Evolutionary conservation across 495 filamentous ascomycete species (phyloP).

Genomic region (Barbatosphaeria neglecta): DNA sequence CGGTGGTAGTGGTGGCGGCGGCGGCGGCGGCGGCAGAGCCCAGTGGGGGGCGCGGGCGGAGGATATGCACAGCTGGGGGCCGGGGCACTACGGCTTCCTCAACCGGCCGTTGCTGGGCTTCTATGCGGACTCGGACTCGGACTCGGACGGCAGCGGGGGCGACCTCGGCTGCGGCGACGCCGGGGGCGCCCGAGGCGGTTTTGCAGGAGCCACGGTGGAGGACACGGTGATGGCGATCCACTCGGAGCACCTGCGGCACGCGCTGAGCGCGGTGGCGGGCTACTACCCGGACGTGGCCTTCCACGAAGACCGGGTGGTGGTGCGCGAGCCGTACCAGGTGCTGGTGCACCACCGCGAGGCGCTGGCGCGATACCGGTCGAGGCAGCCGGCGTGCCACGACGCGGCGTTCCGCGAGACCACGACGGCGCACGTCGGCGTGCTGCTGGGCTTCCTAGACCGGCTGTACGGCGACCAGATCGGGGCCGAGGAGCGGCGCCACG

Average conservation of each 20-base stretch:
- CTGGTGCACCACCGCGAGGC: constrained; percentile 20
- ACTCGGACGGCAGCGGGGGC: neutral
- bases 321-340: constrained; percentile 23
- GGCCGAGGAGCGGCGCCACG: constrained; percentile 16
- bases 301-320: constrained; percentile 11
- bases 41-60: no score
- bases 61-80: no score
- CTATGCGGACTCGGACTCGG: neutral
- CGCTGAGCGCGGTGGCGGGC: constrained; percentile 22
- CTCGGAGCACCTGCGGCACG: constrained; percentile 24
- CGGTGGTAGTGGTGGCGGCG: neutral
- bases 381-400: constrained; percentile 19
- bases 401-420: constrained; percentile 19
- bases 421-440: constrained; percentile 24
- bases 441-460: constrained; percentile 20
- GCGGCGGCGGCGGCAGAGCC: no score
- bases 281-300: constrained; percentile 22
- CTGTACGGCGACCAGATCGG: constrained; percentile 13
- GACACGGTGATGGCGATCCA: constrained; percentile 24
- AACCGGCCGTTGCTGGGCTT: no score
- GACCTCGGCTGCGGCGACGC: neutral
- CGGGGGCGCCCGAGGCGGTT: no score
- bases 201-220: constrained; percentile 7
- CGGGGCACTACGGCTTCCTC: no score
- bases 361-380: constrained; percentile 20